phyloP scores from a whole-genome alignment of 2,329 filamentous ascomycete species.

The Pseudogymnoascus sp. region DNA sequence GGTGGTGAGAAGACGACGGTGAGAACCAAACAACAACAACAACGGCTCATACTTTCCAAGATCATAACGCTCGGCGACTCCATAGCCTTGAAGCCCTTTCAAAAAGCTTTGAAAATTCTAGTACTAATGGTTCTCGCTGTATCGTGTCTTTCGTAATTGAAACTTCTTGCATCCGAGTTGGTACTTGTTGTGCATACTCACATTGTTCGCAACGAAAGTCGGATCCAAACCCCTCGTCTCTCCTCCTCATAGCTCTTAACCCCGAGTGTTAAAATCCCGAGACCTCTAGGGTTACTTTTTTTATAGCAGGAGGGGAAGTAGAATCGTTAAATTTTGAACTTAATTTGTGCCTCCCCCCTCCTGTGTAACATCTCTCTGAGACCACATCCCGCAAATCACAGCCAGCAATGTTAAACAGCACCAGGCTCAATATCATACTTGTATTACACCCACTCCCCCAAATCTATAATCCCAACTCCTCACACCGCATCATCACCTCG shows the following conservation, averaged over 20 bases:
- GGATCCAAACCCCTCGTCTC: too few species aligned
- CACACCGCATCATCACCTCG: background rate
- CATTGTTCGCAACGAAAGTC: too few species aligned
- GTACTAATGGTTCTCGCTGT: too few species aligned
- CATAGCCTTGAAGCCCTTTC: too few species aligned
- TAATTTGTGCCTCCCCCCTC: background rate
- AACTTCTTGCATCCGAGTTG: too few species aligned
- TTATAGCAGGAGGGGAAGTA: conserved; percentile 2
- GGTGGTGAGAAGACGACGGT: background rate
- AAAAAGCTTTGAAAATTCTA: too few species aligned
- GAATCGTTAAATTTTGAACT: too few species aligned
- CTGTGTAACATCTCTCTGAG: background rate
- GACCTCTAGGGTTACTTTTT: conserved; percentile 18
- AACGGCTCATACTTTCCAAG: background rate
- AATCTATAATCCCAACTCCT: background rate
- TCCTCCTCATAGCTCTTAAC: too few species aligned
- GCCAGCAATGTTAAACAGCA: background rate
- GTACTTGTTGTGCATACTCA: too few species aligned
- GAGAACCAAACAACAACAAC: background rate
- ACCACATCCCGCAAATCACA: background rate
- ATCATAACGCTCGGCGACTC: too few species aligned
- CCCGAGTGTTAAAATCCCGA: background rate
- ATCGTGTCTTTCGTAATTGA: too few species aligned
- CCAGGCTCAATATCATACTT: background rate
- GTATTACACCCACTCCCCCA: background rate